Base-by-base conservation (phyloP, 2,329 filamentous ascomycete genomes). In the Fusarium praegraminearum region DNA sequence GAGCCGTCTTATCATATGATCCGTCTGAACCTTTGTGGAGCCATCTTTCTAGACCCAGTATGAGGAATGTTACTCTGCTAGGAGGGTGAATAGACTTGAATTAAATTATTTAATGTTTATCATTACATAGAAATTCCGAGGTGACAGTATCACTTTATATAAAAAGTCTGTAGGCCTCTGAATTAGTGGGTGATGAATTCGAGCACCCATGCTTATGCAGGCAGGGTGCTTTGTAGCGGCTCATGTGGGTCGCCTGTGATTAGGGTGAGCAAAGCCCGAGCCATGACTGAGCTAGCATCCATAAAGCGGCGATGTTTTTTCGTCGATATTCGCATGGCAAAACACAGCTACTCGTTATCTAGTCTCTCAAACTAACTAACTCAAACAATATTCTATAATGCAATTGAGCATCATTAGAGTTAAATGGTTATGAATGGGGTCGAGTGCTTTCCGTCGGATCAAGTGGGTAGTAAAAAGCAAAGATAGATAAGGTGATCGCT, bases 361-460 rank as follows among this genome's bases (percentile, higher is more conserved):
- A 5, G 28, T 12, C 28, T 30, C 28, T 30, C 4, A 30, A 12
- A 12, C 28, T 30, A 1, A 4, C 10, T 11, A 11, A 30, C 28
- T 30, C 11, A 4, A 30, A 30, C 12, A 30, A 30, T 30, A 12
- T 30, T 30, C 10, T 12, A 12, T 11, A 12, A 22, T 11, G 12
- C 9, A 22, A 9, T 15, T n/a, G 9, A 2, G 8, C 13, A 12
- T 24, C 9, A 2, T 22, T 4, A 6, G 10, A 11, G 2, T 15
- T 16, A 5, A 24, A 22, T 30, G 4, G 12, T 12, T 11, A 30
- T 12, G 28, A 6, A 30, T 12, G 0, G 12, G 28, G 28, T 30
- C 11, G 28, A 10, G 12, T 30, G 11, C 4, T 4, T 12, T 12
- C 28, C 11, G 28, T 30, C 12, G 28, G 28, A 1, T 30, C 12